A percentile compares a stretch with the other conserved stretches of the same genome.
phyloP scores from a whole-genome alignment of 2,329 filamentous ascomycete species.

The Sporothrix globosa region DNA sequence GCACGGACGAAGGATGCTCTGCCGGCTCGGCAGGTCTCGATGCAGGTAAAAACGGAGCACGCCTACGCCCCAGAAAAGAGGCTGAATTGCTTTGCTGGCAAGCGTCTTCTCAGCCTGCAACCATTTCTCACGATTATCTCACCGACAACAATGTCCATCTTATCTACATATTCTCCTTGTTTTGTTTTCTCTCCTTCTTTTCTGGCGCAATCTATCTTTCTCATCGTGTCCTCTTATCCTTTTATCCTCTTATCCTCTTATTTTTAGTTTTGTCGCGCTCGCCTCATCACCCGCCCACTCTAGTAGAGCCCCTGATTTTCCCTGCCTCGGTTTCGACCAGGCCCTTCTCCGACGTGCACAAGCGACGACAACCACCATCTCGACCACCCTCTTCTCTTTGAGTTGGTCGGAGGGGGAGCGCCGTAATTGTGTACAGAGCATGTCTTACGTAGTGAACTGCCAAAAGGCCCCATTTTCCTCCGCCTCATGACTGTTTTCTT shows the following conservation, averaged over 20 bases:
- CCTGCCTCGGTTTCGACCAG: constrained; percentile 29
- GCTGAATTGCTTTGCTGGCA: constrained; percentile 26
- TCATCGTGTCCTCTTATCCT: neutral
- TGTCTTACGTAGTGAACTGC: too few species aligned
- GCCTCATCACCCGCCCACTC: constrained; percentile 12
- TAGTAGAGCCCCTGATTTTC: constrained; percentile 29
- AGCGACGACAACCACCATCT: neutral
- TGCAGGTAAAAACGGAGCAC: neutral
- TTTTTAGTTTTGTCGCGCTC: neutral
- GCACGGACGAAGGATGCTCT: constrained; percentile 2
- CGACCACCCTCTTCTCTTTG: neutral
- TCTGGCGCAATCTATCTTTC: neutral
- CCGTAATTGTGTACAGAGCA: neutral
- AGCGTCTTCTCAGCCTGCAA: neutral
- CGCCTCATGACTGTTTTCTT: neutral
- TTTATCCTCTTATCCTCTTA: neutral
- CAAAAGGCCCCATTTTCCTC: neutral
- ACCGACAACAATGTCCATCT: neutral
- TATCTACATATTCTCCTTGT: neutral
- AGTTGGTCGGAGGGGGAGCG: neutral
- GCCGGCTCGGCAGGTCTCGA: neutral
- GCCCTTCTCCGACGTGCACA: constrained; percentile 28
- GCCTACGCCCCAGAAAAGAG: neutral
- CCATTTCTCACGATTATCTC: neutral
- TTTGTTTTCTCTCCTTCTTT: neutral